Conservation (phyloP, 352 stramenopile genomes). For the Pythium rhizo-oryzae region DNA sequence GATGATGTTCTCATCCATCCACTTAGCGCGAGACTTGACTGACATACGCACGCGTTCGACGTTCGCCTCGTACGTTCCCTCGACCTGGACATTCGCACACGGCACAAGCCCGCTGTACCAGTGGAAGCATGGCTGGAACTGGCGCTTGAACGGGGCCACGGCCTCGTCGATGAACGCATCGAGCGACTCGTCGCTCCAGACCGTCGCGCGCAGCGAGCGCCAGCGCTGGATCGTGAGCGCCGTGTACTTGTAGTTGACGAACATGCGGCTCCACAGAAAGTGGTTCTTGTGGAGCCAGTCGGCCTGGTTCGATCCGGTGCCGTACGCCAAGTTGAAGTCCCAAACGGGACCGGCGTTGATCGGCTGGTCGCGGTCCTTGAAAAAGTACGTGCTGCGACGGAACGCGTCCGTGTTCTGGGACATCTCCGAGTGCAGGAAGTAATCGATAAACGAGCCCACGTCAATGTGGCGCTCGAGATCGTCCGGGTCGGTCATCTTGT, state of each 20-base stretch:
- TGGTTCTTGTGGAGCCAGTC: constrained; percentile 73
- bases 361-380: constrained; percentile 72
- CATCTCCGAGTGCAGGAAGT: constrained; percentile 82
- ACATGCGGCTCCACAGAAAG: constrained; percentile 77
- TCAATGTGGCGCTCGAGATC: constrained; percentile 64
- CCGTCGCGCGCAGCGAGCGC: constrained; percentile 51
- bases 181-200: constrained; percentile 60
- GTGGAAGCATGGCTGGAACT: constrained; percentile 57
- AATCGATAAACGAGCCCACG: constrained; percentile 71
- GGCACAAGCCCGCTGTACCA: constrained; percentile 53
- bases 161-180: constrained; percentile 50
- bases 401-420: constrained; percentile 82
- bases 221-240: constrained; percentile 72
- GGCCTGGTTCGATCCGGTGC: constrained; percentile 57
- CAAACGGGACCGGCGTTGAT: constrained; percentile 84
- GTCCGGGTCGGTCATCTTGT: constrained; percentile 68
- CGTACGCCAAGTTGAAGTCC: constrained; percentile 84
- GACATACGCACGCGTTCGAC: constrained; percentile 45
- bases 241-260: constrained; percentile 75
- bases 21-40: constrained; percentile 52
- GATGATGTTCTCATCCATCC: constrained; percentile 75
- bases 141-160: constrained; percentile 45
- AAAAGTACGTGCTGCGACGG: constrained; percentile 75
- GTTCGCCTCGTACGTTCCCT: constrained; percentile 48
- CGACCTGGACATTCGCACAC: constrained; percentile 54